Conservation (phyloP, 2,329 filamentous ascomycete species). For the Cyclaneusma minus region DNA sequence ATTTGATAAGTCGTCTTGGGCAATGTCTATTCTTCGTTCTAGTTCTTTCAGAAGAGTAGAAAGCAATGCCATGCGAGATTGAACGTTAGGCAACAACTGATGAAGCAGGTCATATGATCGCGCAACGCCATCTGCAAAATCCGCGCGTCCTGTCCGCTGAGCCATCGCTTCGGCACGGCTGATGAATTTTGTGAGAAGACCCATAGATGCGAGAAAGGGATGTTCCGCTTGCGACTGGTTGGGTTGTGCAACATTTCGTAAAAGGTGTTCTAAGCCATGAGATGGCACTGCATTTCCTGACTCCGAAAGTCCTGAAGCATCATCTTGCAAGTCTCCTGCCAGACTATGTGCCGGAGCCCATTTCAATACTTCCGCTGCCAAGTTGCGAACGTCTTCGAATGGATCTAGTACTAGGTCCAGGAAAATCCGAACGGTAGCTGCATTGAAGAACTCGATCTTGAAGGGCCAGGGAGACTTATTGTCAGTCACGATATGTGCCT, state of each 20-base stretch:
- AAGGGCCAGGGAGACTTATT: conserved; percentile 3
- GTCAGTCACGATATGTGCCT: too few relatives aligned
- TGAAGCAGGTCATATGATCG: conserved; percentile 59
- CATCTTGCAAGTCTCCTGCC: conserved; percentile 3
- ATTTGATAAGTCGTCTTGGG: conserved; percentile 46
- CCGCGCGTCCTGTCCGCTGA: conserved; percentile 62
- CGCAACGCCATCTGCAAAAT: conserved; percentile 85
- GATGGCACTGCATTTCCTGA: background rate
- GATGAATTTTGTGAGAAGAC: conserved; percentile 31
- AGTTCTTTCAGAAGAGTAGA: conserved; percentile 42
- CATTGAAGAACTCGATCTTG: conserved; percentile 21
- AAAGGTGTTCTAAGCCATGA: too few relatives aligned
- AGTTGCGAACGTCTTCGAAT: conserved; percentile 75
- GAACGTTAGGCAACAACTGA: conserved; percentile 30
- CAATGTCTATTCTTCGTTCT: conserved; percentile 46
- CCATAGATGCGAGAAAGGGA: conserved; percentile 8
- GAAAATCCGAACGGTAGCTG: conserved; percentile 43
- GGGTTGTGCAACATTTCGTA: background rate
- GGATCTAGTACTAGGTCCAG: conserved; percentile 75
- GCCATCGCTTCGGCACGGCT: conserved; percentile 40
- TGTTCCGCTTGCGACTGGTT: background rate
- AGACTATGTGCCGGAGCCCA: conserved; percentile 25
- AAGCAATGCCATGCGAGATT: conserved; percentile 34
- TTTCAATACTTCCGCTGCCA: conserved; percentile 34
- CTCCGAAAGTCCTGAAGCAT: conserved; percentile 1